A percentile compares a stretch with the other conserved stretches of the same genome.
Evolutionary conservation across 2,329 filamentous ascomycete genomes (phyloP).

Genomic region (Uncinocarpus reesii): DNA sequence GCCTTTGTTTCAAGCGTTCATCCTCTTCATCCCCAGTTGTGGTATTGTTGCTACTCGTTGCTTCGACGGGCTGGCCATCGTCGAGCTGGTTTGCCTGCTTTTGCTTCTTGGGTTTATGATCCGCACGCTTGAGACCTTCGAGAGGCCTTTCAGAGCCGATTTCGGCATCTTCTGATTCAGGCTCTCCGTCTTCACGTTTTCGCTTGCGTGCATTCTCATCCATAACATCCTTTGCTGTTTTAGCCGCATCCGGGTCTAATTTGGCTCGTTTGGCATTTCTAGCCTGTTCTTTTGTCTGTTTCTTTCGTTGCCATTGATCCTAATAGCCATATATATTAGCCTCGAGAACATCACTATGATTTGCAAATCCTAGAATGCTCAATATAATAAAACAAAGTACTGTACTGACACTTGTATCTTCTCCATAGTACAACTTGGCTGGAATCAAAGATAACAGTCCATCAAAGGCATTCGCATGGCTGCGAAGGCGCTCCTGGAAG

Average conservation of each 20-base stretch:
- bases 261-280: constrained; percentile 75
- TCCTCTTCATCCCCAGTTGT: constrained; percentile 13
- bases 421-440: constrained; percentile 80
- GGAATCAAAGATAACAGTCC: constrained; percentile 79
- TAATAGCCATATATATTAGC: constrained; percentile 37
- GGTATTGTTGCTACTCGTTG: constrained; percentile 20
- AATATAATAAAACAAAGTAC: constrained; percentile 6
- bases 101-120: constrained; percentile 37
- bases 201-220: constrained; percentile 73
- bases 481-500: constrained; percentile 40
- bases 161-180: constrained; percentile 39
- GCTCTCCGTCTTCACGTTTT: constrained; percentile 56
- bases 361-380: background rate
- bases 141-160: constrained; percentile 43
- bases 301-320: constrained; percentile 92
- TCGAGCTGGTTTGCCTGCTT: constrained; percentile 37
- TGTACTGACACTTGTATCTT: constrained; percentile 66
- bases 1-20: constrained; percentile 6
- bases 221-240: constrained; percentile 87
- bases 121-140: constrained; percentile 49
- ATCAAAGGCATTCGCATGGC: constrained; percentile 65
- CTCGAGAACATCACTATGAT: background rate
- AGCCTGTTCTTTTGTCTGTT: constrained; percentile 86
- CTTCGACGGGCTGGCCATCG: constrained; percentile 26
- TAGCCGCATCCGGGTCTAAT: constrained; percentile 79